Evolutionary conservation across 768 basidiomycete species (phyloP).

Genomic region (Pisolithus tinctorius): DNA sequence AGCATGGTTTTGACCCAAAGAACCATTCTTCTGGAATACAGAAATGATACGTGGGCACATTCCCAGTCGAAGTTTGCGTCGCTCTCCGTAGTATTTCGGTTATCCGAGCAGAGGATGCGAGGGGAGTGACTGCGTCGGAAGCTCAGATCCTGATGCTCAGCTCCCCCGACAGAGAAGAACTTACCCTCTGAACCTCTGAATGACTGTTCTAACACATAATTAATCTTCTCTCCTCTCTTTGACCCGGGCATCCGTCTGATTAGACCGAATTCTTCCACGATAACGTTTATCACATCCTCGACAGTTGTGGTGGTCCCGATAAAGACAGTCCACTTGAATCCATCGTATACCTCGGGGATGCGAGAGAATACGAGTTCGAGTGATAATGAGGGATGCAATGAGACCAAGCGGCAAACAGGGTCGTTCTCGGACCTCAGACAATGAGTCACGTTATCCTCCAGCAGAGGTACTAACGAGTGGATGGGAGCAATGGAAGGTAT

Average conservation of each 20-base stretch:
- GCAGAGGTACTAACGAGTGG: slow-evolving; percentile 45
- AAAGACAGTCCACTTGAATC: slow-evolving; percentile 58
- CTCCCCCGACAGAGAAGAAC: slow-evolving; percentile 11
- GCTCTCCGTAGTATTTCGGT: slow-evolving; percentile 6
- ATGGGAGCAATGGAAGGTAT: slow-evolving; percentile 39
- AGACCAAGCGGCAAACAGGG: slow-evolving; percentile 65
- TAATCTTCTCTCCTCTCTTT: slow-evolving; percentile 55
- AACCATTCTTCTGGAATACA: slow-evolving; percentile 81
- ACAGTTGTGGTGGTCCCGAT: slow-evolving; percentile 53
- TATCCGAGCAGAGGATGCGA: slow-evolving; percentile 9
- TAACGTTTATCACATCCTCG: slow-evolving; percentile 40
- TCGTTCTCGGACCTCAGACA: slow-evolving; percentile 42
- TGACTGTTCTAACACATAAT: slow-evolving; percentile 70
- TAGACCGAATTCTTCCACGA: slow-evolving; percentile 63
- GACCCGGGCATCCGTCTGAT: slow-evolving; percentile 58
- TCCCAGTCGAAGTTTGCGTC: slow-evolving; percentile 1
- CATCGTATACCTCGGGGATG: slow-evolving; percentile 74
- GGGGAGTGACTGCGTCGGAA: slow-evolving; percentile 8
- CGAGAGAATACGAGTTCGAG: slow-evolving; percentile 51
- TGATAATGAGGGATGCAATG: slow-evolving; percentile 55
- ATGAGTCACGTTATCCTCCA: slow-evolving; percentile 18
- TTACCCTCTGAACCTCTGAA: slow-evolving; percentile 46
- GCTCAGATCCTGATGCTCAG: not conserved
- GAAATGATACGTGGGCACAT: slow-evolving; percentile 39
- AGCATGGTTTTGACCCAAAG: slow-evolving; percentile 56